Evolutionary conservation across 2,329 filamentous ascomycete species (phyloP), one percentile per base, ranked within the genome.

Genomic region (Hypoxylon sp.): DNA sequence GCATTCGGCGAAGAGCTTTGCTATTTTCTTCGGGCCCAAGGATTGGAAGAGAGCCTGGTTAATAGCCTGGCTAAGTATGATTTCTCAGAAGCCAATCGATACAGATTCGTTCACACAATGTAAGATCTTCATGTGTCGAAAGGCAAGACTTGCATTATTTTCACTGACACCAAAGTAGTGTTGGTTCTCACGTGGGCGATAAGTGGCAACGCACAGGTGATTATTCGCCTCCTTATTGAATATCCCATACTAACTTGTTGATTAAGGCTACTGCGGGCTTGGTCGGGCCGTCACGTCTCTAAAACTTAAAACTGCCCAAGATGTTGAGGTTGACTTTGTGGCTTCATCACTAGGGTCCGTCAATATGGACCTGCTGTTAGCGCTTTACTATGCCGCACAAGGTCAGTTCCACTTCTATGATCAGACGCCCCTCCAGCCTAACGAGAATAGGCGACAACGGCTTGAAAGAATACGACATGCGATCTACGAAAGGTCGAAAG

Each of bases 91-190:
- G 97, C 94, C 0, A 77, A 78, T 10, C 80, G 86, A 30, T 84
- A 96, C 67, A 91, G 87, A 1, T 97, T 99, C 75, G 87, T 98
- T 6, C 93, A 97, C 75, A 90, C 91, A 6, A 91, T 96, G 90
- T 93, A 78, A 77, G 89, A 20, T 19, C 17, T 52, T n/a, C 44
- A 55, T 8, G 30, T 43, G 5, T 19, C 13, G 44, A 13, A 19
- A n/a, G 20, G 41, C 13, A 8, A 13, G 30, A 24, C 7, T 24
- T 11, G 10, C 15, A 7, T 48, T 43, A 48, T 67, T 68, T 32
- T 13, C 30, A 30, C 69, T 74, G 69, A 76, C 60, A n/a, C 28
- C 39, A 8, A 17, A n/a, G 6, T 20, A 88, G 87, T 64, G 85
- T 85, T 47, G 86, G 87, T 22, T 80, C 84, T 1, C 87, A 90